Conservation (phyloP, 768 basidiomycete genomes). For the Pleurotus platypus region DNA sequence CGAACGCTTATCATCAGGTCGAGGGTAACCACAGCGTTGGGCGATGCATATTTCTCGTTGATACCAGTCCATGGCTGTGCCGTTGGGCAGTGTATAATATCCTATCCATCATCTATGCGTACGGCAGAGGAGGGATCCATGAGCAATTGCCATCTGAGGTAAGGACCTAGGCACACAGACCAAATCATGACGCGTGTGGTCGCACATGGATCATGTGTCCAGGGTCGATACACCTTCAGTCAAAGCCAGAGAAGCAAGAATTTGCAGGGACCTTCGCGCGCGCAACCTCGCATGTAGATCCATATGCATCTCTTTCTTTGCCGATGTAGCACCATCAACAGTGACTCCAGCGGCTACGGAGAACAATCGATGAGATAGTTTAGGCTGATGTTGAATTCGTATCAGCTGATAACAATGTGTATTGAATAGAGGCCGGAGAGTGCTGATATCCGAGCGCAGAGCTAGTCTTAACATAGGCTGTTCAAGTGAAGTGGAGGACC, state of each 20-base stretch:
- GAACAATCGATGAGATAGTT: constrained; percentile 3
- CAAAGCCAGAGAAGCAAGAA: not conserved
- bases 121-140: too few species aligned
- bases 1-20: constrained; percentile 17
- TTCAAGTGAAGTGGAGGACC: not conserved
- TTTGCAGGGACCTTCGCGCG: not conserved
- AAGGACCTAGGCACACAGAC: not conserved
- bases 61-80: too few species aligned
- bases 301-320: constrained; percentile 1
- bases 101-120: too few species aligned
- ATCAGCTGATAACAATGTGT: constrained; percentile 5
- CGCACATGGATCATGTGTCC: not conserved
- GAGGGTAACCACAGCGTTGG: not conserved
- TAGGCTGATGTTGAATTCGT: not conserved
- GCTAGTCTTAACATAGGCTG: constrained; percentile 6
- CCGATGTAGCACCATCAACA: not conserved
- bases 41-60: too few species aligned
- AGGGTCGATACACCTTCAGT: constrained; percentile 10
- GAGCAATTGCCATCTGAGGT: too few species aligned
- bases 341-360: not conserved
- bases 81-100: too few species aligned
- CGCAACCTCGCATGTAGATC: not conserved
- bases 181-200: constrained; percentile 8
- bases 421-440: constrained; percentile 6
- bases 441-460: not conserved